Evolutionary conservation across 108 stramenopile genomes (phyloP), one percentile per base, ranked within the genome.

Genomic region (Bacterosira constricta): DNA sequence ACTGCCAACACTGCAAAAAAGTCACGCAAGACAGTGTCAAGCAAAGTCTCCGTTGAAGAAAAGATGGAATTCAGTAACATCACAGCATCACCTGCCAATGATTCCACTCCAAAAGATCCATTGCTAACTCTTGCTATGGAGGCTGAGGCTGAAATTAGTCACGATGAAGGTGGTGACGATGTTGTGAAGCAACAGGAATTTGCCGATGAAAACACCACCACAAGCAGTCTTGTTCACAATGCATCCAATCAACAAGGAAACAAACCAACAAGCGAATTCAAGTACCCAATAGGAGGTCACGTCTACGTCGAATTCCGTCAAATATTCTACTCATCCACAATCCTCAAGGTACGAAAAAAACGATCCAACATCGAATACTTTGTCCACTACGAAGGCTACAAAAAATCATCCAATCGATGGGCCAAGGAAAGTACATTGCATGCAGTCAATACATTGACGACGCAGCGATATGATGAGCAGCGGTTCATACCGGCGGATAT

Each of bases 301-400:
- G 77, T 83, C 29, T 83, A 79, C 38, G 82, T 79, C 21, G 77
- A 83, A 51, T 83, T 74, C 39, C 66, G 77, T 41, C 46, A 68
- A 6, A 49, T 83, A 32, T 63, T 83, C 23, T 83, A 83, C 31
- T 60, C 61, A 8, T 77, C 82, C 36, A 83, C 72, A 37, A 63
- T 83, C 23, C 42, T 83, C 21, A 66, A 83, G 30, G 31, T 59
- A 0, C 64, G 82, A 44, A 39, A 36, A 4, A 83, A 74, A 51
- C 55, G 71, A 11, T 30, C 64, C 18, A 21, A 1, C 21, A 53
- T 29, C 29, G 82, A 83, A 39, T 83, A 75, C 42, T 57, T 79
- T 27, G 77, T 83, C 8, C 82, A 83, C 47, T 83, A 83, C 25
- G 76, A 83, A 46, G 82, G 82, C 6, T 83, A 63, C 62, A 83